Evolutionary conservation across 2,329 filamentous ascomycete species (phyloP), one percentile per base, ranked within the genome.

Genomic region (Colletotrichum theobromicola): DNA sequence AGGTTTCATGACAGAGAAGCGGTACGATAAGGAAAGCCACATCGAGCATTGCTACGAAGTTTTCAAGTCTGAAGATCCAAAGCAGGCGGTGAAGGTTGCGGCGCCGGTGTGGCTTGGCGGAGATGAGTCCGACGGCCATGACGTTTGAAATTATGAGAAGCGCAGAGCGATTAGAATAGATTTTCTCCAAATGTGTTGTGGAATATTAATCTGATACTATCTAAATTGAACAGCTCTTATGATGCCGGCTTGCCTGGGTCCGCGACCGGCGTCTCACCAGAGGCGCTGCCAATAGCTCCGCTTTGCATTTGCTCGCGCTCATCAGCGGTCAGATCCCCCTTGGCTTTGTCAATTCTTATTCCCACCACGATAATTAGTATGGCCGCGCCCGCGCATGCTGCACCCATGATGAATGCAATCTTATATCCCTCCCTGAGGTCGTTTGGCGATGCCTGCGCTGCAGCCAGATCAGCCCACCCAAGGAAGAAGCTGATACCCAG

Each of bases 401-500:
- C 86, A 67, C 91, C 89, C 28, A 92, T 90, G 92, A 92, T 93
- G 77, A 94, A 93, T 0, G 89, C 91, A 30, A 89, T 88, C 79
- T 91, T 89, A 79, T 93, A 94, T 71, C 91, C 92, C 69, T 85
- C 77, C 57, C 83, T 83, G 35, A 84, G 67, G 82, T 83, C 18
- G 88, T 88, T 42, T 87, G 86, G 0, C 89, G 87, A 5, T 50
- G n/a, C n/a, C n/a, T 50, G 42, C 10, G 42, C 42, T 50, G 90
- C 85, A 13, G 86, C 86, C 15, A 95, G 88, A 80, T 96, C 94
- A 1, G 90, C 91, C 66, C 95, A 88, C 0, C 93, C 93, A 6
- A 95, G 86, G 83, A 92, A 91, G 61, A 95, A 87, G 1, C 93
- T 92, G 78, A 95, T 93, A 7, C 93, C 92, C 8, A 96, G 85